phyloP scores from a whole-genome alignment of 257 asterid genomes.

The Lantana camara region DNA sequence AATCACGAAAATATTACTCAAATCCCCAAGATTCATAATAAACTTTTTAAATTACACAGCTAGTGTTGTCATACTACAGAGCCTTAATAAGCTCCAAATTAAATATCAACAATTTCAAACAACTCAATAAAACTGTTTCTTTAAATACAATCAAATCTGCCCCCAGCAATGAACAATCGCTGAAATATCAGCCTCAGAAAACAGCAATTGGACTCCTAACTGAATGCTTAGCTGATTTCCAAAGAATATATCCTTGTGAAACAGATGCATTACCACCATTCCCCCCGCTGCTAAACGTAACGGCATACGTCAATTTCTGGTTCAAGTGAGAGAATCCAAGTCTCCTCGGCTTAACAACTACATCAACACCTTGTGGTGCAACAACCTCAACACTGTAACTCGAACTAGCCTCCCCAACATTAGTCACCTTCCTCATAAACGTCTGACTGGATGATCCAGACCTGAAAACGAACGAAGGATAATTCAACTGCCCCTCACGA shows the following conservation, averaged over 20 bases:
- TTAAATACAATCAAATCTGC: no score
- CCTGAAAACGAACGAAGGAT: constrained; percentile 26
- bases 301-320: constrained; percentile 10
- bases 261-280: not conserved
- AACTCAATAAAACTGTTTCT: no score
- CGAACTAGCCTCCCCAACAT: constrained; percentile 7
- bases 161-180: no score
- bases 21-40: no score
- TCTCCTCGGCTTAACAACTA: not conserved
- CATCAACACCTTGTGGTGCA: not conserved
- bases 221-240: constrained; percentile 17
- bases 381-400: not conserved
- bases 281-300: not conserved
- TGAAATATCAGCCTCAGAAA: not conserved
- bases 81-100: no score
- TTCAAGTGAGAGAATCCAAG: constrained; percentile 6
- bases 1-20: no score
- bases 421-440: constrained; percentile 17
- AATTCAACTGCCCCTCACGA: constrained; percentile 26
- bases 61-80: no score
- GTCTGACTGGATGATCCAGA: constrained; percentile 1
- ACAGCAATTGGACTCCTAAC: constrained; percentile 19
- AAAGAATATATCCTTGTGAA: constrained; percentile 5
- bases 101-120: no score
- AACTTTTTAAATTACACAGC: no score